These are phyloP conservation scores for Eimeria acervulina DNA, from an alignment of 169 alveolate genomes.

Conservation along the genomic window DNA sequence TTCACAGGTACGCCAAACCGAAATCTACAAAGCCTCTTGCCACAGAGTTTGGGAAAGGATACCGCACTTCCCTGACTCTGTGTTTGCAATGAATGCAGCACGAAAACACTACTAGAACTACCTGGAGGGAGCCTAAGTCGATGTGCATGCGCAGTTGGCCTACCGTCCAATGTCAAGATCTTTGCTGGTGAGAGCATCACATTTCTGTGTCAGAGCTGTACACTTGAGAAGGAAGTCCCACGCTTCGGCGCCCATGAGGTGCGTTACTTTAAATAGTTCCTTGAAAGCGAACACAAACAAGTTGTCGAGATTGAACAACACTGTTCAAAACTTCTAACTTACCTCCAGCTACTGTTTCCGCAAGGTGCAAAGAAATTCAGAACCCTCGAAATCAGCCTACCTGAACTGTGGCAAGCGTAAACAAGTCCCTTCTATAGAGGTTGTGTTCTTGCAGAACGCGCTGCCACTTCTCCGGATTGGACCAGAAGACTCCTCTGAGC, in stretches of 20 bases:
- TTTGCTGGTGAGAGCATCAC: constrained; percentile 82
- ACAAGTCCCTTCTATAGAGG: constrained; percentile 81
- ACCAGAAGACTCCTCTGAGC: constrained; percentile 83
- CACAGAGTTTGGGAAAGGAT: neutral
- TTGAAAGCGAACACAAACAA: neutral
- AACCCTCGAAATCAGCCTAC: neutral
- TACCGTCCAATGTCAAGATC: constrained; percentile 74
- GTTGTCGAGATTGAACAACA: too few relatives aligned
- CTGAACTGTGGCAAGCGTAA: constrained; percentile 85
- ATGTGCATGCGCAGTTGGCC: constrained; percentile 3
- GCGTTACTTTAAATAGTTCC: constrained; percentile 82
- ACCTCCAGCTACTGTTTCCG: neutral
- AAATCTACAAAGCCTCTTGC: neutral
- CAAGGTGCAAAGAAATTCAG: neutral
- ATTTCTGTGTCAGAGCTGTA: constrained; percentile 83
- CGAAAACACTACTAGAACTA: neutral
- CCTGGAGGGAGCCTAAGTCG: neutral
- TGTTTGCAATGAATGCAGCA: neutral
- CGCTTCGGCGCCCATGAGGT: constrained; percentile 85
- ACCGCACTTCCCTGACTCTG: neutral
- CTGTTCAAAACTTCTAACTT: neutral
- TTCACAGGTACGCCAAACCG: neutral
- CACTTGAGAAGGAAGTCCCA: constrained; percentile 85
- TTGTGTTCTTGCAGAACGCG: constrained; percentile 71
- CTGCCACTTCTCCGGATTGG: constrained; percentile 85